A percentile compares a stretch with the other conserved stretches of the same genome.
Evolutionary conservation across 2,329 filamentous ascomycete species (phyloP).

Genomic region (Nemania sp.): DNA sequence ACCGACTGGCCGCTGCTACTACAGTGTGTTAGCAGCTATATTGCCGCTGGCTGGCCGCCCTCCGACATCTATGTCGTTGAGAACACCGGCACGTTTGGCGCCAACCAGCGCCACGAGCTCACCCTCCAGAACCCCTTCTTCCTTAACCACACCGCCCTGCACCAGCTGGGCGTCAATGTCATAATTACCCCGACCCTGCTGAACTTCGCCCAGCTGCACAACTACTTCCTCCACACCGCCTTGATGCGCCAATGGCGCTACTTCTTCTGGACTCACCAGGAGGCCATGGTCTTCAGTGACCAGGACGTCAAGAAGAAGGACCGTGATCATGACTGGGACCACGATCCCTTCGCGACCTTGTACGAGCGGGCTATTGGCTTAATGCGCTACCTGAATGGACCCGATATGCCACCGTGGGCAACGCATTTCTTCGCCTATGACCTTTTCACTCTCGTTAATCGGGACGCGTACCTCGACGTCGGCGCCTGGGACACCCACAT

Average conservation of each 20-base stretch:
- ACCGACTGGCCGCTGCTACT: constrained; percentile 55
- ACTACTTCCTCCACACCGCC: constrained; percentile 49
- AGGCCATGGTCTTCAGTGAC: constrained; percentile 48
- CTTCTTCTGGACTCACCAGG: constrained; percentile 56
- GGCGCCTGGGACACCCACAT: constrained; percentile 55
- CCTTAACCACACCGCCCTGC: constrained; percentile 54
- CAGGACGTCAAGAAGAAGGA: constrained; percentile 44
- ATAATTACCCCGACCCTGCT: constrained; percentile 51
- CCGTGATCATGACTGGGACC: constrained; percentile 42
- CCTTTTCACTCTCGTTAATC: constrained; percentile 53
- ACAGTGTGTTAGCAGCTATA: constrained; percentile 56
- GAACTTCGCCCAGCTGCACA: constrained; percentile 54
- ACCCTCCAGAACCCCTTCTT: constrained; percentile 57
- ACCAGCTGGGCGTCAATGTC: constrained; percentile 53
- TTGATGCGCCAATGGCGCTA: constrained; percentile 46
- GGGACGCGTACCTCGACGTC: constrained; percentile 46
- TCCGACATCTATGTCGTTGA: constrained; percentile 58
- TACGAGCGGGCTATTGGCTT: constrained; percentile 41
- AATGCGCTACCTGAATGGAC: constrained; percentile 39
- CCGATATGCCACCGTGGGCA: constrained; percentile 47
- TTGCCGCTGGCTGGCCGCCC: constrained; percentile 58
- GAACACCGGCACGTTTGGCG: constrained; percentile 56
- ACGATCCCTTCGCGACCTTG: constrained; percentile 41
- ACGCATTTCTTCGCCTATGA: constrained; percentile 55
- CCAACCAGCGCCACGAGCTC: constrained; percentile 49